Conservation (phyloP, 2,329 filamentous ascomycete species). For the Capronia epimyces region DNA sequence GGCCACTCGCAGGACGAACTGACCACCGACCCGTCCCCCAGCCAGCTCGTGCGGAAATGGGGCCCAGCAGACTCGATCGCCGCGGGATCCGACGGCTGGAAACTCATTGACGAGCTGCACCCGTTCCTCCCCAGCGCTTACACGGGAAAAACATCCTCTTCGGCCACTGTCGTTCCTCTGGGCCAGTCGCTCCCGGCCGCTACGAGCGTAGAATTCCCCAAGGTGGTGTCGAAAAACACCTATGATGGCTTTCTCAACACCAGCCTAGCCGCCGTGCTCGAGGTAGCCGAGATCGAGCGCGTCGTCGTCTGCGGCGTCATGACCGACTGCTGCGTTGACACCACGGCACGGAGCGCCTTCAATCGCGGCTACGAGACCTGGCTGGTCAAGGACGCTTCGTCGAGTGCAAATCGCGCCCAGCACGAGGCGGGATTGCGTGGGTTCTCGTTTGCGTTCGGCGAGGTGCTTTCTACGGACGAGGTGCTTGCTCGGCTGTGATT, state of each 20-base stretch:
- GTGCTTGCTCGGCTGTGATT: conserved; percentile 22
- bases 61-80: conserved; percentile 34
- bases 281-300: conserved; percentile 30
- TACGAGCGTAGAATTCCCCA: conserved; percentile 2
- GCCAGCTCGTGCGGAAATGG: conserved; percentile 41
- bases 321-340: conserved; percentile 42
- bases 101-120: conserved; percentile 30
- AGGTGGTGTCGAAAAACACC: conserved; percentile 37
- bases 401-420: conserved; percentile 34
- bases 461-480: conserved; percentile 33
- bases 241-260: conserved; percentile 41
- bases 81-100: conserved; percentile 32
- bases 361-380: conserved; percentile 41
- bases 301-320: conserved; percentile 41
- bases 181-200: conserved; percentile 11
- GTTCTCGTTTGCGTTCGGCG: conserved; percentile 37
- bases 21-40: conserved; percentile 28
- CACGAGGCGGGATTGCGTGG: conserved; percentile 33
- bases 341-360: conserved; percentile 37
- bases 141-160: not conserved
- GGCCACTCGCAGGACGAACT: conserved; percentile 36
- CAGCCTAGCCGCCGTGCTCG: conserved; percentile 30
- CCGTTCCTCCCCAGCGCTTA: conserved; percentile 23
- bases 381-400: conserved; percentile 38
- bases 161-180: not conserved